Base-by-base conservation (phyloP, 371 early-diverging fungal species). In the Sporodiniella umbellata region DNA sequence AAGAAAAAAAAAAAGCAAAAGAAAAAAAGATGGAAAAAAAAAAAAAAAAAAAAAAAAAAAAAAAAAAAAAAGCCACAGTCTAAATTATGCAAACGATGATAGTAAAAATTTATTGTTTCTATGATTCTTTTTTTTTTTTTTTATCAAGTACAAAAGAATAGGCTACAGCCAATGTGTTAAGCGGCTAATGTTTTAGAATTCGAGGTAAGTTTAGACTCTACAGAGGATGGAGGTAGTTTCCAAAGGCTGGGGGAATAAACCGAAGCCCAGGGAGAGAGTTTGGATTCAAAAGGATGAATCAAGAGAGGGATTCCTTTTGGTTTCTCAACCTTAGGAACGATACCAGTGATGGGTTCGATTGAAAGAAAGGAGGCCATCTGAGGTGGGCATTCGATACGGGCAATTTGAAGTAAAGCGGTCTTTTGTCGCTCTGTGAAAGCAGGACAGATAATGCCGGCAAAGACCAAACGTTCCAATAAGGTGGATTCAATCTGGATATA, bases 351-450 rank as follows among this genome's bases (percentile, higher is more conserved):
- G 15, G 39, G 45, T 22, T 39, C 17, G 14, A 39, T 5, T 14
- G 39, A 39, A 8, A 39, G 7, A 39, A 39, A 54, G 24, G 38
- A 48, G 17, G 48, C 26, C n/a, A 55, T 45, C 14, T 55, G 47
- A 23, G 33, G 26, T 24, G 56, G 52, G 18, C 55, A 60, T 39
- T 15, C 51, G 7, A 55, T 43, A 8, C 51, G 60, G 12, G 72
- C 64, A 6, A 65, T 68, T 44, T 80, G 75, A 6, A 89, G 63
- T 11, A 90, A 64, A 45, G 82, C 83, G 19, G 67, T 51, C 56
- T 88, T 90, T 53, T 90, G 90, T 35, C 81, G 70, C 45, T 88
- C 88, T 0, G 88, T 90, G 48, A 90, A 90, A 0, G 84, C 81
- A 3, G 88, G 86, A 2, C 84, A 85, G 58, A 85, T 69, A 42